Conservation (phyloP, 305 asterid genomes). For the Caryopteris hybrid region DNA sequence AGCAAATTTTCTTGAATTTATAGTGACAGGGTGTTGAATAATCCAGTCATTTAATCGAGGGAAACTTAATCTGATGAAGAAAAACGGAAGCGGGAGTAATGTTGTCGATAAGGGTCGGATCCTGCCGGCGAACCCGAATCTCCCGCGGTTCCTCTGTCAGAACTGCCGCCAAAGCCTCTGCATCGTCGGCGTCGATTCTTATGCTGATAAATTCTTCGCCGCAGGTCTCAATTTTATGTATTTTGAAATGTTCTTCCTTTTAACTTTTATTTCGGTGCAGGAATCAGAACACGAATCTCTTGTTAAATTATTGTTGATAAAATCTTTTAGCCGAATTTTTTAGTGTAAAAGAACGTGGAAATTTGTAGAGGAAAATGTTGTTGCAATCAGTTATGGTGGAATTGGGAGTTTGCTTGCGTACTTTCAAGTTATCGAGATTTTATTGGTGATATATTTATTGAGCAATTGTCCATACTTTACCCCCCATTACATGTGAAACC, state of each 20-base stretch:
- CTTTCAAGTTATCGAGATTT: not conserved
- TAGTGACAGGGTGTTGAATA: no score
- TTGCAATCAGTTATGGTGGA: not conserved
- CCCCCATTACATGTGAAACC: not conserved
- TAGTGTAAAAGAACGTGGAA: not conserved
- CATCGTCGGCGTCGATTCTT: constrained; percentile 69
- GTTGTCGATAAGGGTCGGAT: constrained; percentile 67
- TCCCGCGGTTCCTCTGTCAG: constrained; percentile 92
- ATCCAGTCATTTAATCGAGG: not conserved
- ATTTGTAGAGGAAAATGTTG: not conserved
- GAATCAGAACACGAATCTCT: not conserved
- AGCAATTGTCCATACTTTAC: not conserved
- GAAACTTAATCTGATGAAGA: constrained; percentile 36
- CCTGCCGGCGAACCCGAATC: constrained; percentile 85
- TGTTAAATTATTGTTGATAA: constrained; percentile 8
- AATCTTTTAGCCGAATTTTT: not conserved
- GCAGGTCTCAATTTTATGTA: constrained; percentile 45
- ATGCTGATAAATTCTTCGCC: constrained; percentile 66
- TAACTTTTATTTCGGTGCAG: not conserved
- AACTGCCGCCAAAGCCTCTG: constrained; percentile 84
- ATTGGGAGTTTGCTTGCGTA: not conserved
- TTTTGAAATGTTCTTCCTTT: not conserved
- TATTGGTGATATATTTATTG: constrained; percentile 4
- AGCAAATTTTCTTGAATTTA: no score
- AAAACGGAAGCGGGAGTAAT: constrained; percentile 33